Conservation (phyloP, 2,329 filamentous ascomycete genomes). For the Coniochaeta ligniaria region DNA sequence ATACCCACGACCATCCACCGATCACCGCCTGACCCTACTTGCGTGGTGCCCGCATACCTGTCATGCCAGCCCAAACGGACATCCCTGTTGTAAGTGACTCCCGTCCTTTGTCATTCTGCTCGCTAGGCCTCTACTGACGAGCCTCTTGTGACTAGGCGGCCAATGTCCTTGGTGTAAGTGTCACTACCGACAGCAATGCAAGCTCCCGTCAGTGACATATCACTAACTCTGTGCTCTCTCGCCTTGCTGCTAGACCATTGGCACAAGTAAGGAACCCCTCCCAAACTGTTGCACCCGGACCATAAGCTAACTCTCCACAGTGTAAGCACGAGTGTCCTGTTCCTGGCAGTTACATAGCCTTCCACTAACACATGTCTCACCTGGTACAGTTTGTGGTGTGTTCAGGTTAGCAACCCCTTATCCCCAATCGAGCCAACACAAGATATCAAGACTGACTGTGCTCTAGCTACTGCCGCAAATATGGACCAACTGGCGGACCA, state of each 20-base stretch:
- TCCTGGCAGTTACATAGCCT: not conserved
- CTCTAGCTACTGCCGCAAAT: constrained; percentile 32
- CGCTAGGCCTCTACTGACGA: constrained; percentile 1
- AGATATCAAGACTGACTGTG: not conserved
- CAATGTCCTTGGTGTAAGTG: constrained; percentile 31
- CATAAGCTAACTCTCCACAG: not conserved
- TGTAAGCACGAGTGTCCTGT: not conserved
- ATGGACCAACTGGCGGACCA: constrained; percentile 54
- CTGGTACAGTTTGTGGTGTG: constrained; percentile 27
- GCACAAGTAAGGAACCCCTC: constrained; percentile 16
- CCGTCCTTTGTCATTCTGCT: not conserved
- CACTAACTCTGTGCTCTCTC: not conserved
- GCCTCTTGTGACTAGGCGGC: constrained; percentile 18
- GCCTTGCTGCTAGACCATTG: constrained; percentile 17
- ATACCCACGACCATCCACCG: not conserved
- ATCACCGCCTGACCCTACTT: not conserved
- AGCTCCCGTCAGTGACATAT: not conserved
- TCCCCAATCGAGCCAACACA: not conserved
- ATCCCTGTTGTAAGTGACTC: constrained; percentile 18
- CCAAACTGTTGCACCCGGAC: not conserved
- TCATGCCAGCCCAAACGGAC: constrained; percentile 20
- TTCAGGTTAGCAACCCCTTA: constrained; percentile 23
- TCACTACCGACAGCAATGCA: not conserved
- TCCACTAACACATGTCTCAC: not conserved
- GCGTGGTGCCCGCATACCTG: not conserved